Conservation (phyloP, 495 filamentous ascomycete species). For the Penicillium cataractarum region DNA sequence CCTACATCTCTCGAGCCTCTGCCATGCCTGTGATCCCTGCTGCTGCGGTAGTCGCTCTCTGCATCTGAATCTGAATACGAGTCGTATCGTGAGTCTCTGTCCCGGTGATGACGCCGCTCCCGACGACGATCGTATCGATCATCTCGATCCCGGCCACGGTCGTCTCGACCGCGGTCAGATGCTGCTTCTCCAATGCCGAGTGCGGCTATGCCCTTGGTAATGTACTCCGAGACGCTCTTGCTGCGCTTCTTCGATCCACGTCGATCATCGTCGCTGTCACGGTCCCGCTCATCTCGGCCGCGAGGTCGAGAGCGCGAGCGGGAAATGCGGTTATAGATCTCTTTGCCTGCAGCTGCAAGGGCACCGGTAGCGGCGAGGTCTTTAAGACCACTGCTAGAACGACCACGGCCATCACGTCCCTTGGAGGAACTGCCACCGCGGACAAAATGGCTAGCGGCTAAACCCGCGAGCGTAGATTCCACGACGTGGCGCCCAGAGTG, state of each 20-base stretch:
- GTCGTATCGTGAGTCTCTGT: conserved; percentile 22
- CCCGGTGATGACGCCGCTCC: conserved; percentile 30
- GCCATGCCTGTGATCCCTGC: conserved; percentile 49
- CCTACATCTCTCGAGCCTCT: conserved; percentile 58
- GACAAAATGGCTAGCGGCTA: conserved; percentile 78
- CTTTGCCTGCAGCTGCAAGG: conserved; percentile 80
- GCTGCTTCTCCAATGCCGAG: conserved; percentile 52
- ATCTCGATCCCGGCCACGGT: conserved; percentile 34
- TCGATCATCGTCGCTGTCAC: conserved; percentile 40
- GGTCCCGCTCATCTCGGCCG: conserved; percentile 46
- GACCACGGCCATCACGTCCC: conserved; percentile 16
- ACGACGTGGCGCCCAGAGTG: conserved; percentile 66
- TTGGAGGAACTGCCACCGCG: conserved; percentile 66
- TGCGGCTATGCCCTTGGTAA: conserved; percentile 57
- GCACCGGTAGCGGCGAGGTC: conserved; percentile 75
- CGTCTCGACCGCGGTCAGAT: conserved; percentile 33
- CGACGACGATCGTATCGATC: conserved; percentile 22
- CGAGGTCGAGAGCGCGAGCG: conserved; percentile 65
- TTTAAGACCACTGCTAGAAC: conserved; percentile 53
- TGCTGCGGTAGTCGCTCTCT: conserved; percentile 56
- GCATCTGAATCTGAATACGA: conserved; percentile 51
- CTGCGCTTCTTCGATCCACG: conserved; percentile 51
- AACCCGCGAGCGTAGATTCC: conserved; percentile 83
- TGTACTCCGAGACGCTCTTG: conserved; percentile 61
- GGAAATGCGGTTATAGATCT: conserved; percentile 64